phyloP scores from a whole-genome alignment of 495 filamentous ascomycete species.

The Aspergillus bridgeri region DNA sequence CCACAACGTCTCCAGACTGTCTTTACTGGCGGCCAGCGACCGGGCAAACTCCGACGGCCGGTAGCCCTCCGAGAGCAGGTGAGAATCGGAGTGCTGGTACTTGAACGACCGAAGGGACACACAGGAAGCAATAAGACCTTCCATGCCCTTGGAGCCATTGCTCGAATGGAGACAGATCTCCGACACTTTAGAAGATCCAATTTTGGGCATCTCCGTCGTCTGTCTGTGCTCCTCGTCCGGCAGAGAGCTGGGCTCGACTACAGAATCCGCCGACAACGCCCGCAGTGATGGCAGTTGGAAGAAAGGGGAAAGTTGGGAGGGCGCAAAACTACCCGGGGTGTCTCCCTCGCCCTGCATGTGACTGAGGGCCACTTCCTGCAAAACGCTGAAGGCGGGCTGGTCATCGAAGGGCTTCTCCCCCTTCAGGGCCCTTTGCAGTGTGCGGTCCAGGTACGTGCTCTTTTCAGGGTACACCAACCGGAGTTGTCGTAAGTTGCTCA shows the following conservation, averaged over 20 bases:
- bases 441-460: slow-evolving; percentile 20
- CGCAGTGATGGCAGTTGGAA: slow-evolving; percentile 31
- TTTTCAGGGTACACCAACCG: slow-evolving; percentile 21
- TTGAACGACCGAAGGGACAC: slow-evolving; percentile 30
- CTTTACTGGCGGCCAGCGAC: slow-evolving; percentile 27
- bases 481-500: slow-evolving; percentile 26
- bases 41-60: slow-evolving; percentile 27
- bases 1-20: slow-evolving; percentile 30
- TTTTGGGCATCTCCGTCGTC: background rate
- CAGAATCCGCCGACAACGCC: slow-evolving; percentile 23
- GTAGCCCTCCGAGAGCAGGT: slow-evolving; percentile 26
- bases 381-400: slow-evolving; percentile 15
- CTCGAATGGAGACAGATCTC: slow-evolving; percentile 29
- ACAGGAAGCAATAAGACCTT: slow-evolving; percentile 23
- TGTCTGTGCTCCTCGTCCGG: slow-evolving; percentile 2
- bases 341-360: slow-evolving; percentile 17
- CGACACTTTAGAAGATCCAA: slow-evolving; percentile 19
- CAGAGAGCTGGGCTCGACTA: slow-evolving; percentile 23
- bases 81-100: slow-evolving; percentile 35
- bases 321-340: slow-evolving; percentile 14
- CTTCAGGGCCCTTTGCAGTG: slow-evolving; percentile 21
- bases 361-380: slow-evolving; percentile 23
- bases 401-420: slow-evolving; percentile 19
- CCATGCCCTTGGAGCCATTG: slow-evolving; percentile 29
- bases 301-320: slow-evolving; percentile 24